Base-by-base conservation (phyloP, 768 basidiomycete genomes). In the Hygrophoropsis aurantiaca region DNA sequence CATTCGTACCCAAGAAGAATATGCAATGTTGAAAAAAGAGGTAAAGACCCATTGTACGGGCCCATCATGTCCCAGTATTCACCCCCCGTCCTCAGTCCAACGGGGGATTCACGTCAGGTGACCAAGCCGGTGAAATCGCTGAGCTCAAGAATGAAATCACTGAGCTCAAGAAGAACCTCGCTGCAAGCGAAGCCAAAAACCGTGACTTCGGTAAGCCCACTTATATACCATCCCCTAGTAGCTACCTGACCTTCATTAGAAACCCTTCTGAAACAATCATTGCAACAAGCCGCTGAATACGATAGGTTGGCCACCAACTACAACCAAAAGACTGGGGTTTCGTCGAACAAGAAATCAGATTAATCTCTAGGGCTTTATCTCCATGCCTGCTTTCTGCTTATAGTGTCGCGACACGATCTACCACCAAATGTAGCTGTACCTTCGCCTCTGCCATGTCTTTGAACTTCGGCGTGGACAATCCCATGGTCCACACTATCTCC, bases 1-100 rank as follows among this genome's bases (percentile, higher is more conserved):
- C 55, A 85, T 97, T 53, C 84, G 90, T 55, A 80, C 85, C 1
- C 91, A 95, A 66, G 94, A 94, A 56, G 83, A 91, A 58, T 90
- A 90, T 60, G 83, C 82, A 16, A 85, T 87, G 58, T 64, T 97
- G 50, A 93, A 94, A 74, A 77, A 84, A 56, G 67, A 72, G 51
- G 80, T 71, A 46, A 45, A n/a, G n/a, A n/a, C n/a, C n/a, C n/a
- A n/a, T n/a, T n/a, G n/a, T n/a, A 56, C 52, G 16, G 25, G 58
- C 20, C 18, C 51, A 9, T 5, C 25, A 1, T 2, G 7, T 11
- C 25, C n/a, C n/a, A n/a, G n/a, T n/a, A n/a, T n/a, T n/a, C n/a
- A n/a, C n/a, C n/a, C n/a, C n/a, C n/a, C n/a, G n/a, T n/a, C n/a
- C n/a, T n/a, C n/a, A n/a, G n/a, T 69, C 73, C 27, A 67, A 65